Evolutionary conservation across 2,329 filamentous ascomycete species (phyloP).

Genomic region (Nigrograna mackinnonii): DNA sequence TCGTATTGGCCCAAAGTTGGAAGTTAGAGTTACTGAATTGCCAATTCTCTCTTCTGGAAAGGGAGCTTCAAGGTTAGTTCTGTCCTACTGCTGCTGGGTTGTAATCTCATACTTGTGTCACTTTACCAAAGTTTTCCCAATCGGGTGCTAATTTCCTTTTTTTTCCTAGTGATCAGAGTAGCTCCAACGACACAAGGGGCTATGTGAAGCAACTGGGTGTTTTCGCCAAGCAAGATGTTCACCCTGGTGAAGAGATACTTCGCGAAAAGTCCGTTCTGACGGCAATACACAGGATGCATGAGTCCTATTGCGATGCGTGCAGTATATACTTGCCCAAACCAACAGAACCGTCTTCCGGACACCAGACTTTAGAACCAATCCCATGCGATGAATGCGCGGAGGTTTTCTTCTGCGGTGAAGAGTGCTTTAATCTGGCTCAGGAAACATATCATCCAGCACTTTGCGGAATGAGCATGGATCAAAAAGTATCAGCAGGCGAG

Average conservation of each 20-base stretch:
- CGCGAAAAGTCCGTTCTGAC: constrained; percentile 85
- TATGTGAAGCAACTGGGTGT: constrained; percentile 82
- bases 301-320: constrained; percentile 88
- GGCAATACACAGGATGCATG: constrained; percentile 85
- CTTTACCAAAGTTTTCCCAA: too few relatives aligned
- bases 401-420: constrained; percentile 62
- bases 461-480: constrained; percentile 59
- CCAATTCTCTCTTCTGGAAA: constrained; percentile 61
- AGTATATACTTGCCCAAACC: constrained; percentile 67
- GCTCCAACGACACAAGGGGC: too few relatives aligned
- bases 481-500: constrained; percentile 61
- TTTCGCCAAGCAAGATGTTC: constrained; percentile 82
- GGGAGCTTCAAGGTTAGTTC: background rate
- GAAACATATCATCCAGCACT: constrained; percentile 61
- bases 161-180: too few relatives aligned
- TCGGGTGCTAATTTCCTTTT: too few relatives aligned
- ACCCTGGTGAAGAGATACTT: constrained; percentile 75
- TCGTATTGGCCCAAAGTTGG: constrained; percentile 76
- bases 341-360: constrained; percentile 8
- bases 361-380: constrained; percentile 20
- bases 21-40: constrained; percentile 74
- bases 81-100: too few relatives aligned
- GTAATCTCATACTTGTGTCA: too few relatives aligned
- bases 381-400: constrained; percentile 61
- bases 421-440: constrained; percentile 60